These are phyloP conservation scores for Fusarium chlamydosporum DNA, from an alignment of 2,329 filamentous ascomycete species.

Conservation along the genomic window DNA sequence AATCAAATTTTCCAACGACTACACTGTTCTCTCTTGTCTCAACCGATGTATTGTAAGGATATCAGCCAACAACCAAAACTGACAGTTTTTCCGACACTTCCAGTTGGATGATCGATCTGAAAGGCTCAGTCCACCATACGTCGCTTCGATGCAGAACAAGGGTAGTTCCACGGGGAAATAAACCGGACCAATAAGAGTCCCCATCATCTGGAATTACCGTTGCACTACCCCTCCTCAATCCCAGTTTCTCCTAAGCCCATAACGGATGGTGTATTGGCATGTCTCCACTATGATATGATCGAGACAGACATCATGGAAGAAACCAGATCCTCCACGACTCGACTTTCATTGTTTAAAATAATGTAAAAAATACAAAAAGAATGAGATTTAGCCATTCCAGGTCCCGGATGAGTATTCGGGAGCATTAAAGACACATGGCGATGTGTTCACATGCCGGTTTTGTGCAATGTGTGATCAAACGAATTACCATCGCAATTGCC, in stretches of 20 bases:
- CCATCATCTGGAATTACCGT: background rate
- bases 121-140: too few relatives aligned
- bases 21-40: constrained; percentile 2
- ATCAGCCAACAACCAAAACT: background rate
- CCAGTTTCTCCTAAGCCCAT: background rate
- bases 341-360: too few relatives aligned
- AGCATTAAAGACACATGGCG: too few relatives aligned
- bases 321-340: too few relatives aligned
- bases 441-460: too few relatives aligned
- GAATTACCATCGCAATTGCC: too few relatives aligned
- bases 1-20: background rate
- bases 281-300: background rate
- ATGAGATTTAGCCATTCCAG: too few relatives aligned
- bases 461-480: too few relatives aligned
- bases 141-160: background rate
- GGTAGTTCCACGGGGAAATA: background rate
- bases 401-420: too few relatives aligned
- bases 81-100: background rate
- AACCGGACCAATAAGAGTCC: background rate
- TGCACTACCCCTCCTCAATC: background rate
- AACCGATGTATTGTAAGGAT: background rate
- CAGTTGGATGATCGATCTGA: background rate
- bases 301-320: too few relatives aligned
- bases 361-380: too few relatives aligned
- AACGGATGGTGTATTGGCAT: background rate